Percentiles rank a stretch among this genome's conserved stretches.
phyloP scores from a whole-genome alignment of 2,329 filamentous ascomycete genomes.

The Fusarium sp. region DNA sequence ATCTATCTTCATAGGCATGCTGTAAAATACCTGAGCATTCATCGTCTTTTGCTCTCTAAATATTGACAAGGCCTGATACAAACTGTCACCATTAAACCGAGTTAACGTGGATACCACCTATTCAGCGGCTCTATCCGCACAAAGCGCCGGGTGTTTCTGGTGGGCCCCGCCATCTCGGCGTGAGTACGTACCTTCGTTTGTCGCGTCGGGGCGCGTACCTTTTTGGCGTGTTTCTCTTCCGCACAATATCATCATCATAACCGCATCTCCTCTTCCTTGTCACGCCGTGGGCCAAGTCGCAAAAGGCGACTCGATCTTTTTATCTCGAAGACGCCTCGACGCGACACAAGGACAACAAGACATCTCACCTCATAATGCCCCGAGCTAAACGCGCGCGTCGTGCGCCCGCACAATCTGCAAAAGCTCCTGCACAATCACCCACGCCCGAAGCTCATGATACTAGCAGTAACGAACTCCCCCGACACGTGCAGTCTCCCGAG shows the following conservation, averaged over 20 bases:
- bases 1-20: constrained; percentile 26
- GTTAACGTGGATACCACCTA: not conserved
- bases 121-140: constrained; percentile 5
- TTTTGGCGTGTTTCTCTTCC: constrained; percentile 42
- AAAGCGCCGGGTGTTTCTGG: constrained; percentile 34
- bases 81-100: not conserved
- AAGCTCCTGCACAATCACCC: constrained; percentile 33
- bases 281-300: constrained; percentile 9
- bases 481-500: constrained; percentile 27
- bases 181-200: constrained; percentile 31
- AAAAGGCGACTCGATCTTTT: not conserved
- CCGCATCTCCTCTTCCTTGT: constrained; percentile 7
- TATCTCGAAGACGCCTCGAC: not conserved
- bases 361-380: constrained; percentile 38
- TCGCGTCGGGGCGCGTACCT: constrained; percentile 44
- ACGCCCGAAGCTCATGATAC: constrained; percentile 25
- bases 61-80: not conserved
- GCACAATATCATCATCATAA: constrained; percentile 40
- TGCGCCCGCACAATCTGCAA: constrained; percentile 38
- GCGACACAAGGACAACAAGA: not conserved
- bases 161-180: constrained; percentile 12
- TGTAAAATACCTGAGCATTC: constrained; percentile 3
- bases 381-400: constrained; percentile 45
- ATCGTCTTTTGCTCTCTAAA: not conserved
- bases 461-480: constrained; percentile 27